phyloP scores from a whole-genome alignment of 2,329 filamentous ascomycete genomes.

The Claviceps monticola region DNA sequence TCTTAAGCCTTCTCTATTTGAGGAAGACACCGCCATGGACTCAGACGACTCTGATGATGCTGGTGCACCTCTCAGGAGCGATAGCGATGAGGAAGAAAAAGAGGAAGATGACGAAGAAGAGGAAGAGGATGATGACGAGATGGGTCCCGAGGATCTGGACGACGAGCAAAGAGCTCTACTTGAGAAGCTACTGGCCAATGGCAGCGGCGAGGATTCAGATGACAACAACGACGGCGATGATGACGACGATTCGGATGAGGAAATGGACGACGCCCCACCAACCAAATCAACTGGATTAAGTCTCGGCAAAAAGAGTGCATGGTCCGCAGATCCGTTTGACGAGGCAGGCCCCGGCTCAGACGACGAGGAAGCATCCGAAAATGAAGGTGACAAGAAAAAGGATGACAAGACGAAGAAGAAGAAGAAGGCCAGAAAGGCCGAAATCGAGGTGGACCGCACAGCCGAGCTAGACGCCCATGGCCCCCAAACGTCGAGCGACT shows the following conservation, averaged over 20 bases:
- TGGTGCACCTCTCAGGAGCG: conserved; percentile 31
- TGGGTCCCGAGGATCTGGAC: conserved; percentile 35
- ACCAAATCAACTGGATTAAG: conserved; percentile 22
- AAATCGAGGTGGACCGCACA: conserved; percentile 76
- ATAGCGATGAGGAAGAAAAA: conserved; percentile 34
- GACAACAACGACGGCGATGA: conserved; percentile 24
- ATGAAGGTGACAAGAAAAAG: conserved; percentile 14
- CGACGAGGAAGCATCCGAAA: conserved; percentile 16
- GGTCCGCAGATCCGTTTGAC: conserved; percentile 59
- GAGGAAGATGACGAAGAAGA: conserved; percentile 28
- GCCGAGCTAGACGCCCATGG: conserved; percentile 83
- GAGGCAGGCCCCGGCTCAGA: conserved; percentile 41
- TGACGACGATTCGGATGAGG: conserved; percentile 28
- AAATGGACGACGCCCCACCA: conserved; percentile 26
- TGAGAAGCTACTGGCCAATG: conserved; percentile 28
- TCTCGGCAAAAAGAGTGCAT: conserved; percentile 70
- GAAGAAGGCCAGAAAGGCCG: conserved; percentile 61
- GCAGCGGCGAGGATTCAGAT: conserved; percentile 29
- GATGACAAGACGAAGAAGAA: conserved; percentile 24
- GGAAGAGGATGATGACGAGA: conserved; percentile 21
- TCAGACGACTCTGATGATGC: conserved; percentile 33
- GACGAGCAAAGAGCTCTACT: conserved; percentile 20
- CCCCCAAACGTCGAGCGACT: conserved; percentile 81
- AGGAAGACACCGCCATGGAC: conserved; percentile 40
- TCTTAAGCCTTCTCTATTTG: conserved; percentile 85